Conservation (phyloP, 2,329 filamentous ascomycete genomes). For the Berkeleyomyces basicola region DNA sequence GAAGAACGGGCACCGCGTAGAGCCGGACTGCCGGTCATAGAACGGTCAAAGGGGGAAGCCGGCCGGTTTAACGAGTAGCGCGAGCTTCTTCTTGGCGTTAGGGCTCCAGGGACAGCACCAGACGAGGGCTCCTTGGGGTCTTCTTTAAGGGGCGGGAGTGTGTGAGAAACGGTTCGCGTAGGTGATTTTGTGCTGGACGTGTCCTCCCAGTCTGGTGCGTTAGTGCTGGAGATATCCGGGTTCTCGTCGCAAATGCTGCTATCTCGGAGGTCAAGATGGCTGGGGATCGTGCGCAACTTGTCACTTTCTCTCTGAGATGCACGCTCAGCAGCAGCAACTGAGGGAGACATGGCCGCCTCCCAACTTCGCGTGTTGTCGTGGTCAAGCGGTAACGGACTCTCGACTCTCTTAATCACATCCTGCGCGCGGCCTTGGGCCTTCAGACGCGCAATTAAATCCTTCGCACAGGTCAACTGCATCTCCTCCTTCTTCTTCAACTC, state of each 20-base stretch:
- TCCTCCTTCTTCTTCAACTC: constrained; percentile 14
- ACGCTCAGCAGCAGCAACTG: not conserved
- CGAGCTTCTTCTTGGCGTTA: not conserved
- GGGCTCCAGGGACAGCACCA: not conserved
- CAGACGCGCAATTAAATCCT: constrained; percentile 9
- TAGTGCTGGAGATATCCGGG: not conserved
- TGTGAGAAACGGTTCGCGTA: not conserved
- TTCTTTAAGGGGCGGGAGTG: not conserved
- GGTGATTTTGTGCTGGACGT: not conserved
- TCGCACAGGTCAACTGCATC: constrained; percentile 10
- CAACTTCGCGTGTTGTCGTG: constrained; percentile 7
- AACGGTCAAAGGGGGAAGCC: not conserved
- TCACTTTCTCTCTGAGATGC: not conserved
- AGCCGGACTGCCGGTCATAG: not conserved
- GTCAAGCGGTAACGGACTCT: constrained; percentile 5
- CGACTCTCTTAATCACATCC: constrained; percentile 7
- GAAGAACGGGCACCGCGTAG: constrained; percentile 19
- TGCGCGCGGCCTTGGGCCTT: constrained; percentile 5
- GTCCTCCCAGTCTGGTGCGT: not conserved
- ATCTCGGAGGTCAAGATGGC: constrained; percentile 4
- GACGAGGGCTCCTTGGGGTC: not conserved
- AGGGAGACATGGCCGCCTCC: constrained; percentile 7
- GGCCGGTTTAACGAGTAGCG: not conserved
- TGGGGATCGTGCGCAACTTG: constrained; percentile 5
- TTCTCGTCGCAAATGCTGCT: constrained; percentile 2